Evolutionary conservation across 2,329 filamentous ascomycete species (phyloP), one percentile per base, ranked within the genome.

Genomic region (Alternaria sp.): DNA sequence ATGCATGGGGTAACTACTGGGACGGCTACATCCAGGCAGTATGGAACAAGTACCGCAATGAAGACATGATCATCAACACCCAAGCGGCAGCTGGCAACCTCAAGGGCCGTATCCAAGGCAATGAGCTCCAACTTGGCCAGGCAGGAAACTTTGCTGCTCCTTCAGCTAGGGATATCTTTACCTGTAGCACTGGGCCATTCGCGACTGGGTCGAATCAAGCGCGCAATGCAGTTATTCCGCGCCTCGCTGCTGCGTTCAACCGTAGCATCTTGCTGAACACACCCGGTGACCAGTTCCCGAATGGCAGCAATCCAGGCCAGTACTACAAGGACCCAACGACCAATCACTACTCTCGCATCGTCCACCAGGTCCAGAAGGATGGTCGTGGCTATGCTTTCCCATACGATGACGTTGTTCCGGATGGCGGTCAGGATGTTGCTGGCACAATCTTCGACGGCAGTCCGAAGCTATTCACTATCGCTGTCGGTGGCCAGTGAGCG

Each of bases 221-320:
- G 57, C 79, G 81, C 18, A 82, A 82, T 61, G 88, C 88, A 41
- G 85, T 94, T 57, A 88, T 89, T 8, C 90, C 92, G 0, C 84
- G 92, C n/a, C 79, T 95, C 14, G 86, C 89, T 0, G 91, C 92
- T 1, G 91, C 89, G 1, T 87, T 94, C 70, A 93, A 94, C 78
- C 85, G 92, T 22, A 88, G 86, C 34, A 94, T 90, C 11, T 78
- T 95, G 61, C 72, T 95, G 6, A 75, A 70, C 41, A 66, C 77
- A 8, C 62, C 64, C 0, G 61, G 63, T 11, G 76, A 79, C 12
- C 70, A 63, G 71, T 82, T 70, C 75, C 82, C 54, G 62, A 80
- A 75, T 55, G 75, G 73, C 26, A 72, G 69, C n/a, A 63, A 63
- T 22, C 69, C 72, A 8, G 55, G 57, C 6, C 57, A 67, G 32